Base-by-base conservation (phyloP, 2,329 filamentous ascomycete genomes). In the Cylindrodendrum hubeiense region DNA sequence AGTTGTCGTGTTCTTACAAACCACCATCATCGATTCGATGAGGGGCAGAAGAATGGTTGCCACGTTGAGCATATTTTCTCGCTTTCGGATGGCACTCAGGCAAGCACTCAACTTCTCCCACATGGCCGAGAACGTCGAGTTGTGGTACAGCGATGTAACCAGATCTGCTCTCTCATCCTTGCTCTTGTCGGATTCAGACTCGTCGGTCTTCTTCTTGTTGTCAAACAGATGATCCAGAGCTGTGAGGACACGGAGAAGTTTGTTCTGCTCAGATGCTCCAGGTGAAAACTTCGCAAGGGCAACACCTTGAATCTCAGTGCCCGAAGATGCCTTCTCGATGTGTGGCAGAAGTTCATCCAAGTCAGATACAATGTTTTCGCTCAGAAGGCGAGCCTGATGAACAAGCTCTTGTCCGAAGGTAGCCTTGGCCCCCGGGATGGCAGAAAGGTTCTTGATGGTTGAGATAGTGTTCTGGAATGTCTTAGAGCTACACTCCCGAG, bases 381-480 rank as follows among this genome's bases (percentile, higher is more conserved):
- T 97, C 28, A 99, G 84, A 53, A 89, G 84, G 74, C 95, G 93
- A 52, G 96, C 95, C 79, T 98, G 95, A 52, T 89, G 87, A 63
- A 97, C 93, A 54, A 99, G 87, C 80, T 99, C 95, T 71, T 93
- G 91, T n/a, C 96, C 96, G 78, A 99, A 98, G 12, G 94, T 87
- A 57, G 92, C 89, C 80, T 97, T 96, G 19, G 95, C 94, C 13
- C 92, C 94, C 17, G 95, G 94, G 66, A 99, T 96, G 41, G 93
- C 91, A 5, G 95, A 98, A 46, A 99, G 87, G 75, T 98, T 98
- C 83, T 97, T 98, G 84, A 99, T 97, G n/a, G 97, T 97, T 17
- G 95, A 96, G 58, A 99, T 88, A 1, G 96, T 98, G 79, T 98
- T 97, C 77, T 96, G 93, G 86, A 99, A 99, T 0, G 96, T 98